phyloP scores from a whole-genome alignment of 441 rosid species.

The Bocquillonia castaneifolia region DNA sequence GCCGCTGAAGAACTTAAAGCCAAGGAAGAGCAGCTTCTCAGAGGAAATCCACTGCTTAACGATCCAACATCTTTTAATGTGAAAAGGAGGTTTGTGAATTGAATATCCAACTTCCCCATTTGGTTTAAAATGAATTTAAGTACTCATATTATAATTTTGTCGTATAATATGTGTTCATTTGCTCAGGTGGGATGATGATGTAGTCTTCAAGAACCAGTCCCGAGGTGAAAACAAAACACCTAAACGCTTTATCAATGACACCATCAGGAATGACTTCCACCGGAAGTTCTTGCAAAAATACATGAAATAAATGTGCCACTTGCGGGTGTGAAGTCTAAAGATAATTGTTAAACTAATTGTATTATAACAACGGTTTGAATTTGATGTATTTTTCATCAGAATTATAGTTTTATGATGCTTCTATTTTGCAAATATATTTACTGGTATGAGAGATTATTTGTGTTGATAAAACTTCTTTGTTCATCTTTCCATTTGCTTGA shows the following conservation, averaged over 20 bases:
- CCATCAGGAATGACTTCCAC: slow-evolving; percentile 91
- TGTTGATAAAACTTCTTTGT: too few species aligned
- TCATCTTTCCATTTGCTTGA: too few species aligned
- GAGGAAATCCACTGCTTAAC: slow-evolving; percentile 86
- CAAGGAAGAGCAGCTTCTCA: slow-evolving; percentile 90
- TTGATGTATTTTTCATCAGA: background rate
- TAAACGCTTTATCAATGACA: slow-evolving; percentile 95
- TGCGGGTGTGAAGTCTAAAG: background rate
- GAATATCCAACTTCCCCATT: background rate
- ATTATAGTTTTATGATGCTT: background rate
- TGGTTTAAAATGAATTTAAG: background rate
- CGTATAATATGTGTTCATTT: background rate
- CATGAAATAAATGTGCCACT: slow-evolving; percentile 60
- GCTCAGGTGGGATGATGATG: slow-evolving; percentile 97
- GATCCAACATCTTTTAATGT: slow-evolving; percentile 71
- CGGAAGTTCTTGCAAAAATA: slow-evolving; percentile 85
- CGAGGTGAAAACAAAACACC: slow-evolving; percentile 89
- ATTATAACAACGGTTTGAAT: too few species aligned
- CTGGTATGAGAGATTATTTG: too few species aligned
- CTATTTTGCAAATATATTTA: background rate
- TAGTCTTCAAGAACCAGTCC: slow-evolving; percentile 94
- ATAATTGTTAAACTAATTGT: background rate
- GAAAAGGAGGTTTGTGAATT: slow-evolving; percentile 65
- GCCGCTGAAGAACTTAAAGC: slow-evolving; percentile 79
- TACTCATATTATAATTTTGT: background rate